Conservation (phyloP, 805 yeast genomes). For the Candida mattraensis region DNA sequence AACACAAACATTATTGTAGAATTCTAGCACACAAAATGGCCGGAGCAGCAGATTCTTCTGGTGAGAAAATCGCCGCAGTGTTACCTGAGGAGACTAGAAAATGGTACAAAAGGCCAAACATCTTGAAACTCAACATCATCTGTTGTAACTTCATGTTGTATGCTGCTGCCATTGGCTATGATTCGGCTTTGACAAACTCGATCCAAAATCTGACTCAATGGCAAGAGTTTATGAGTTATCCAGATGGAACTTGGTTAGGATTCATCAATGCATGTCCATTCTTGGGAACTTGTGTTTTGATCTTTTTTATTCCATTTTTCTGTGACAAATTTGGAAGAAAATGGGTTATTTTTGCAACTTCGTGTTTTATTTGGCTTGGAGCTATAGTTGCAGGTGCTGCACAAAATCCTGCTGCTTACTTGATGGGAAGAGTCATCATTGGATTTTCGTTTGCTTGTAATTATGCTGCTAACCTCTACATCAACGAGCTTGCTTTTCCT, state of each 20-base stretch:
- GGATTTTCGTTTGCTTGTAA: slow-evolving; percentile 20
- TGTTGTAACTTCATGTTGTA: slow-evolving; percentile 17
- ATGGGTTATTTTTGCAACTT: slow-evolving; percentile 15
- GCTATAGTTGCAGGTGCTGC: slow-evolving; percentile 18
- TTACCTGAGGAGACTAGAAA: slow-evolving; percentile 17
- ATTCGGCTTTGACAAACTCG: slow-evolving; percentile 21
- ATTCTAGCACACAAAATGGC: too few species aligned
- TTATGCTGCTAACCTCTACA: slow-evolving; percentile 15
- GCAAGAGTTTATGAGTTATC: slow-evolving; percentile 17
- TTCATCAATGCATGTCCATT: slow-evolving; percentile 21
- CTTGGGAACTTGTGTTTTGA: slow-evolving; percentile 18
- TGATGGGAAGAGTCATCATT: slow-evolving; percentile 17
- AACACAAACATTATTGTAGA: too few species aligned
- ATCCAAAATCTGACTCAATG: slow-evolving; percentile 19
- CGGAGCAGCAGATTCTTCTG: slow-evolving; percentile 10
- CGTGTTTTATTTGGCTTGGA: slow-evolving; percentile 17
- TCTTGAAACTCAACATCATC: slow-evolving; percentile 13
- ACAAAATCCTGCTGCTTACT: slow-evolving; percentile 14
- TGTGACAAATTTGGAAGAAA: slow-evolving; percentile 19
- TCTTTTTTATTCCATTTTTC: slow-evolving; percentile 18
- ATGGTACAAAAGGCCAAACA: slow-evolving; percentile 23
- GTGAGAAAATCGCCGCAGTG: slow-evolving; percentile 15
- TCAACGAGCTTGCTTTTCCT: slow-evolving; percentile 38
- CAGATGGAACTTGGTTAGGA: slow-evolving; percentile 22
- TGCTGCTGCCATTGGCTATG: slow-evolving; percentile 23